These are phyloP conservation scores for Trifolium dubium DNA, from an alignment of 306 rosid genomes.

Conservation along the genomic window DNA sequence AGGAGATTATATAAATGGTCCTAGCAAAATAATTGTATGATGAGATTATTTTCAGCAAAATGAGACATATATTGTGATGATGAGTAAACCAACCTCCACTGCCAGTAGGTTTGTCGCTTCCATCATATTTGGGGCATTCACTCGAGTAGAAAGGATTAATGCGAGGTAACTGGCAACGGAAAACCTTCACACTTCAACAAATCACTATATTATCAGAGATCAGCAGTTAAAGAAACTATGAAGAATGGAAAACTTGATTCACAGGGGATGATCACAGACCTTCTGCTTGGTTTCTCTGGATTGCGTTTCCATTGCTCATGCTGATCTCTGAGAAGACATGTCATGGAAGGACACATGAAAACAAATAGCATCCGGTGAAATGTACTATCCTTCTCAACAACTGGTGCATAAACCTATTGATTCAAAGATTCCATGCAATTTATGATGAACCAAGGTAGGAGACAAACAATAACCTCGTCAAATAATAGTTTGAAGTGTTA, in stretches of 20 bases:
- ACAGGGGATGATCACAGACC: conserved; percentile 46
- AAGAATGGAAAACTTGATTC: conserved; percentile 14
- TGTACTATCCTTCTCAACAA: conserved; percentile 59
- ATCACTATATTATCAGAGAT: conserved; percentile 42
- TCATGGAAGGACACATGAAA: conserved; percentile 86
- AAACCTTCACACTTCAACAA: conserved; percentile 84
- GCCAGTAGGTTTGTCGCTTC: conserved; percentile 52
- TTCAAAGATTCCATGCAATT: conserved; percentile 23
- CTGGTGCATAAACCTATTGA: conserved; percentile 76
- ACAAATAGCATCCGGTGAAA: conserved; percentile 83
- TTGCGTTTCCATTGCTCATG: conserved; percentile 81
- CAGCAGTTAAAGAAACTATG: conserved; percentile 7
- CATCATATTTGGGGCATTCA: conserved; percentile 58
- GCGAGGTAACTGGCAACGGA: conserved; percentile 72
- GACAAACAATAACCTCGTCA: not conserved
- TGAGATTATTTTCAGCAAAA: conserved; percentile 8
- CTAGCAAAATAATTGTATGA: conserved; percentile 6
- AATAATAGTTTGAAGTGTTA: not conserved
- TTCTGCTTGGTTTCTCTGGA: conserved; percentile 62
- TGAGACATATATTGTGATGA: not conserved
- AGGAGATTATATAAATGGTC: conserved; percentile 12
- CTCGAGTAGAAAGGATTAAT: conserved; percentile 73
- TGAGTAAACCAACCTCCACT: conserved; percentile 61
- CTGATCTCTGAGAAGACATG: conserved; percentile 80
- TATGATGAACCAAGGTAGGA: conserved; percentile 30